Conservation (phyloP, 148 eudicot genomes). For the Vaccinium darrowii region DNA sequence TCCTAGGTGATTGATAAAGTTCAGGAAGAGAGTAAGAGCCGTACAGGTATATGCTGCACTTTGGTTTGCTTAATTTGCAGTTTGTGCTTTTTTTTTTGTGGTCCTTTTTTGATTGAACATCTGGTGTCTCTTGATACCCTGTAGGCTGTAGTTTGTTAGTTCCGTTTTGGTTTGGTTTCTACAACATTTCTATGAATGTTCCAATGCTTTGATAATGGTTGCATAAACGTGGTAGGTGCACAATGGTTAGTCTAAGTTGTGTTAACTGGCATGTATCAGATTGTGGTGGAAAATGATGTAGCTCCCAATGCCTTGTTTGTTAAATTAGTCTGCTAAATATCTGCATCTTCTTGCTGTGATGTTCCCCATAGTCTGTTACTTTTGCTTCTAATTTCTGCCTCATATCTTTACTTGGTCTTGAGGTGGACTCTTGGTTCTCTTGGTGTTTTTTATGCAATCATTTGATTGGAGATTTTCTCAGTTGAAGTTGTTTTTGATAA, state of each 20-base stretch:
- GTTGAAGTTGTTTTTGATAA: neutral
- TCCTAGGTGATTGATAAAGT: constrained; percentile 79
- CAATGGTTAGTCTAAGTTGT: neutral
- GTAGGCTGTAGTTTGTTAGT: neutral
- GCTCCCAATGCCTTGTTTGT: neutral
- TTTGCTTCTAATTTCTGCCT: neutral
- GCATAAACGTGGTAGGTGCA: neutral
- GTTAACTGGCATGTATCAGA: neutral
- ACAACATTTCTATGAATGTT: neutral
- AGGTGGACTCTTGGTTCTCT: neutral
- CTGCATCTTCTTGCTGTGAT: neutral
- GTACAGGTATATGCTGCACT: constrained; percentile 43
- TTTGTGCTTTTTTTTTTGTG: neutral
- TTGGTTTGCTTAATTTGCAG: neutral
- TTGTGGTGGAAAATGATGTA: neutral
- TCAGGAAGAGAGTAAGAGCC: constrained; percentile 74
- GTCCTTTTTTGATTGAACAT: neutral
- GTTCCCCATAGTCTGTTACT: neutral
- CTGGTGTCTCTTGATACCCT: neutral
- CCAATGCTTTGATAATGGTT: neutral
- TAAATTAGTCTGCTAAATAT: neutral
- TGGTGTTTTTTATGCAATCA: neutral
- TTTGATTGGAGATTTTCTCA: neutral
- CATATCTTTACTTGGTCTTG: neutral
- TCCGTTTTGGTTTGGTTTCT: neutral